A percentile compares a stretch with the other conserved stretches of the same genome.
Evolutionary conservation across 2,329 filamentous ascomycete species (phyloP).

Genomic region (Pseudogymnoascus sp.): DNA sequence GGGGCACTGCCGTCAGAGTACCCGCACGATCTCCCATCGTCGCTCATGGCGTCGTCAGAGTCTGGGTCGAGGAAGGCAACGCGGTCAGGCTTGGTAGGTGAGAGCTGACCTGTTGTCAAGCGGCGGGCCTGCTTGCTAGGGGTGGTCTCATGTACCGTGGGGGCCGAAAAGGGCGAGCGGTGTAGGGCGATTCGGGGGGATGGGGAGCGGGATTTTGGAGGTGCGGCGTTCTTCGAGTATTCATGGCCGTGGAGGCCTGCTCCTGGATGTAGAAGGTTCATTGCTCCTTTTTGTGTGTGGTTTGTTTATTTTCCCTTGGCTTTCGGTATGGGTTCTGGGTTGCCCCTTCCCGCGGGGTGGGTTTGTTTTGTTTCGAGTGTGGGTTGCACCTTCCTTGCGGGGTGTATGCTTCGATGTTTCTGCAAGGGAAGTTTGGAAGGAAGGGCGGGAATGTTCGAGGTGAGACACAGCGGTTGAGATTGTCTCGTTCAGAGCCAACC

Average conservation of each 20-base stretch:
- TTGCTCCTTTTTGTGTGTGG: neutral
- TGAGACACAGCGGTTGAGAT: neutral
- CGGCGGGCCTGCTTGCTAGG: neutral
- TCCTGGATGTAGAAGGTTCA: constrained; percentile 43
- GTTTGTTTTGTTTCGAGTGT: neutral
- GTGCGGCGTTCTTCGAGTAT: constrained; percentile 37
- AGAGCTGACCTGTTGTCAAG: neutral
- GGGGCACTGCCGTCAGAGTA: constrained; percentile 39
- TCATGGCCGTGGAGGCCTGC: constrained; percentile 54
- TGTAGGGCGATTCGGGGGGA: neutral
- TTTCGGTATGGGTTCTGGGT: neutral
- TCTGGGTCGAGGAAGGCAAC: neutral
- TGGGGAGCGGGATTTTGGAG: constrained; percentile 24
- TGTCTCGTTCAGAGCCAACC: neutral
- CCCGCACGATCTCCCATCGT: neutral
- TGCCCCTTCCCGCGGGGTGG: neutral
- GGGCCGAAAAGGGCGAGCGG: constrained; percentile 12
- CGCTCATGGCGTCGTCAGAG: neutral
- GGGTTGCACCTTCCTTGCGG: neutral
- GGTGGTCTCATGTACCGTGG: constrained; percentile 17
- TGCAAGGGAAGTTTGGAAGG: neutral
- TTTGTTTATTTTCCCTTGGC: neutral
- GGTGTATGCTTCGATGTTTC: neutral
- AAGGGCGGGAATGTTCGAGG: neutral
- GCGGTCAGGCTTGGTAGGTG: constrained; percentile 12